Evolutionary conservation across 2,329 filamentous ascomycete genomes (phyloP).

Genomic region (Cercospora canescens): DNA sequence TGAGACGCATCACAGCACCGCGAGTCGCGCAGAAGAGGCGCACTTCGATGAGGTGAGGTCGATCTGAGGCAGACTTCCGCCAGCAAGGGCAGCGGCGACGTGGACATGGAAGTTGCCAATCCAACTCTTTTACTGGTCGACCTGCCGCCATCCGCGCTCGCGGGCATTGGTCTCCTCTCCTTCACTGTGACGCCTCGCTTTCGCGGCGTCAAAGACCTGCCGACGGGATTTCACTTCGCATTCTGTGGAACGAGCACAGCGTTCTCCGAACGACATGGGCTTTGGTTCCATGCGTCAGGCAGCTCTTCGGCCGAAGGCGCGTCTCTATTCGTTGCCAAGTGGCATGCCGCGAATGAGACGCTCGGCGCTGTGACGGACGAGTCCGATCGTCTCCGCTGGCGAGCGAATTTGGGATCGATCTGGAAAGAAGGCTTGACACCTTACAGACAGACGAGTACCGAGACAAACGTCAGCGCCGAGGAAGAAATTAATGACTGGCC

Average conservation of each 20-base stretch:
- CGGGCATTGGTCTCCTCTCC: conserved; percentile 59
- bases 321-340: conserved; percentile 57
- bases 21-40: background rate
- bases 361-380: conserved; percentile 44
- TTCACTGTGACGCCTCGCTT: conserved; percentile 64
- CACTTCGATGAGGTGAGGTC: background rate
- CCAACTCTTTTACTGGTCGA: conserved; percentile 44
- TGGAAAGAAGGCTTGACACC: conserved; percentile 56
- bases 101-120: conserved; percentile 28
- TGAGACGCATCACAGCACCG: background rate
- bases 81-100: background rate
- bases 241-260: conserved; percentile 60
- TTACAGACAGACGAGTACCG: conserved; percentile 45
- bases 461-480: conserved; percentile 29
- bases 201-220: conserved; percentile 60
- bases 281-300: conserved; percentile 56
- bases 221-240: conserved; percentile 60
- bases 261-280: conserved; percentile 61
- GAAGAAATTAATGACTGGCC: conserved; percentile 55
- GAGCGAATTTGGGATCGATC: conserved; percentile 57
- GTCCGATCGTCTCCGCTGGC: conserved; percentile 49
- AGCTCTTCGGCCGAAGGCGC: conserved; percentile 17
- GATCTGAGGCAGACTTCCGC: background rate
- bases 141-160: conserved; percentile 47
- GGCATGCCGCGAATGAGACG: conserved; percentile 52